Evolutionary conservation across 805 yeast species (phyloP).

Genomic region (Candida corydali): DNA sequence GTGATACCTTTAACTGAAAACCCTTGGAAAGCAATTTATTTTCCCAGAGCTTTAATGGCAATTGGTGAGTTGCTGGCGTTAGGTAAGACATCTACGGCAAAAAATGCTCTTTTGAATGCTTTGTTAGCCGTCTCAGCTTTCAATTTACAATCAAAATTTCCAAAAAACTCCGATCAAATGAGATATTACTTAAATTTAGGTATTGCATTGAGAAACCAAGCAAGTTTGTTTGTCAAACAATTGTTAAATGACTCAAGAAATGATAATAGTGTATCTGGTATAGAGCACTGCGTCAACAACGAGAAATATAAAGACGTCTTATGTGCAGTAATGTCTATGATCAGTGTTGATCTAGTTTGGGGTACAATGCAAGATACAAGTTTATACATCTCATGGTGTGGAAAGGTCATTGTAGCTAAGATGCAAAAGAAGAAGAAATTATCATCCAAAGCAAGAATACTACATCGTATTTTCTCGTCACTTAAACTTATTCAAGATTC

Average conservation of each 20-base stretch:
- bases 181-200: conserved; percentile 70
- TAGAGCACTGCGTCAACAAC: conserved; percentile 45
- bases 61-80: conserved; percentile 74
- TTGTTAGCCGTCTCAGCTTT: conserved; percentile 78
- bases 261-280: conserved; percentile 24
- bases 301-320: conserved; percentile 80
- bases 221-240: conserved; percentile 59
- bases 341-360: conserved; percentile 83
- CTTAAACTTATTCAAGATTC: conserved; percentile 74
- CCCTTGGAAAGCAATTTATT: conserved; percentile 86
- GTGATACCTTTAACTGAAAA: conserved; percentile 68
- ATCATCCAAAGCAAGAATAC: conserved; percentile 69
- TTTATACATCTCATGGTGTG: conserved; percentile 72
- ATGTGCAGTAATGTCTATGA: conserved; percentile 82
- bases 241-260: conserved; percentile 37
- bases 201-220: conserved; percentile 69
- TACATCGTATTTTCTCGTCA: conserved; percentile 76
- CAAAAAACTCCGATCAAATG: conserved; percentile 61
- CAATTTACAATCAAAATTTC: conserved; percentile 69
- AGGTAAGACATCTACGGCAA: conserved; percentile 71
- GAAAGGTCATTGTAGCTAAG: conserved; percentile 65
- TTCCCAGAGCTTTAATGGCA: conserved; percentile 78
- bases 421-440: conserved; percentile 60
- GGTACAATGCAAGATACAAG: conserved; percentile 86
- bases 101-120: conserved; percentile 75